These are phyloP conservation scores for Cucumis melo DNA, from an alignment of 306 rosid species.

Conservation along the genomic window DNA sequence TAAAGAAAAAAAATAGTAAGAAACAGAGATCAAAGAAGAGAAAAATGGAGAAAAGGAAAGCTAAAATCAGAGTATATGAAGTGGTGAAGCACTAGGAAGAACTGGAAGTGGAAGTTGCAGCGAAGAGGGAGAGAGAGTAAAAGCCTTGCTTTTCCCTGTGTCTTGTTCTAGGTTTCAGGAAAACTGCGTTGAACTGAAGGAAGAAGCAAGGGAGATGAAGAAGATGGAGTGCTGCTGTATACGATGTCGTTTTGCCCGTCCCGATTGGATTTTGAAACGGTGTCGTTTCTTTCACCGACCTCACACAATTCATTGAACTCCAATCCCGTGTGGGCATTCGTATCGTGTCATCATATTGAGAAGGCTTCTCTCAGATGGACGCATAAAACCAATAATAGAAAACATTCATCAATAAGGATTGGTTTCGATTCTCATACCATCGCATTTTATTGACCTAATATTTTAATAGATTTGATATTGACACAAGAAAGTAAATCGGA, in stretches of 20 bases:
- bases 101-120: neutral
- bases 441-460: too few relatives aligned
- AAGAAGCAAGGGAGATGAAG: neutral
- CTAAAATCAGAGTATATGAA: neutral
- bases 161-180: neutral
- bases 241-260: neutral
- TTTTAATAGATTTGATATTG: too few relatives aligned
- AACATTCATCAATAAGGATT: too few relatives aligned
- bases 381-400: too few relatives aligned
- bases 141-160: neutral
- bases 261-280: neutral
- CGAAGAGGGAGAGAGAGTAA: neutral
- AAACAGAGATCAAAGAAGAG: neutral
- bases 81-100: neutral
- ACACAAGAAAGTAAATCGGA: too few relatives aligned
- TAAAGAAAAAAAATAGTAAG: too few relatives aligned
- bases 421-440: too few relatives aligned
- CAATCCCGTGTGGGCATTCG: neutral
- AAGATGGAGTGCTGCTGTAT: neutral
- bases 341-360: neutral
- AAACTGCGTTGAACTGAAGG: neutral
- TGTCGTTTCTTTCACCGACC: neutral
- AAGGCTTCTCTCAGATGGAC: too few relatives aligned
- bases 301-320: neutral
- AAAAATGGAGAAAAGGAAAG: neutral